These are phyloP conservation scores for Plasmodium billcollinsi DNA, from an alignment of 169 alveolate genomes.

Conservation along the genomic window DNA sequence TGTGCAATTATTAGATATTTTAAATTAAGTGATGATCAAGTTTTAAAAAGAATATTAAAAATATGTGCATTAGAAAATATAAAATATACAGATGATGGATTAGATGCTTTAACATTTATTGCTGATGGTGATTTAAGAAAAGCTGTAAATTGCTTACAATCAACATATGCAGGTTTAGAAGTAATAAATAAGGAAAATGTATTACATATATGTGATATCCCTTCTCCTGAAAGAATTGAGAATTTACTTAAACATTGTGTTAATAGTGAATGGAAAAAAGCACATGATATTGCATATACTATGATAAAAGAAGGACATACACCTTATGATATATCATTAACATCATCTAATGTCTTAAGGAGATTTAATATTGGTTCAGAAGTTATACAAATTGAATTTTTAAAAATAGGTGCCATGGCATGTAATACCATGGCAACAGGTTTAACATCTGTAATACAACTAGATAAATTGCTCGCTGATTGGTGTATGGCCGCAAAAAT, in stretches of 20 bases:
- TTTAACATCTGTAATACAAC: conserved; percentile 76
- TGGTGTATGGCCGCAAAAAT: conserved; percentile 77
- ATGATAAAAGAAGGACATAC: conserved; percentile 92
- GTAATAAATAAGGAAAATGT: conserved; percentile 96
- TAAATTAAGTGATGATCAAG: conserved; percentile 94
- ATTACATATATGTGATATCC: conserved; percentile 93
- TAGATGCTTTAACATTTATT: conserved; percentile 96
- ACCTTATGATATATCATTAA: conserved; percentile 89
- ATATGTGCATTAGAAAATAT: conserved; percentile 87
- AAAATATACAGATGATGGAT: conserved; percentile 92
- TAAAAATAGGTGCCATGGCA: conserved; percentile 82
- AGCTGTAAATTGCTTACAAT: conserved; percentile 97
- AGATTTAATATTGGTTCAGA: conserved; percentile 81
- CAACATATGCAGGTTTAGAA: conserved; percentile 97
- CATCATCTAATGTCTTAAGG: conserved; percentile 80
- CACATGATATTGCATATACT: conserved; percentile 84
- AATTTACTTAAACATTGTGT: conserved; percentile 89
- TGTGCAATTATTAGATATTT: conserved; percentile 98
- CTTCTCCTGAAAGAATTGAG: conserved; percentile 95
- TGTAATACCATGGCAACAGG: conserved; percentile 83
- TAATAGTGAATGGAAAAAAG: conserved; percentile 91
- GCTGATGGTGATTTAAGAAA: conserved; percentile 97
- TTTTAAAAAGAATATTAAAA: conserved; percentile 91
- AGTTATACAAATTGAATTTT: conserved; percentile 76
- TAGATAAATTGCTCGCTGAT: conserved; percentile 82